Evolutionary conservation across 2,329 filamentous ascomycete genomes (phyloP).

Genomic region (Aureobasidium lini): DNA sequence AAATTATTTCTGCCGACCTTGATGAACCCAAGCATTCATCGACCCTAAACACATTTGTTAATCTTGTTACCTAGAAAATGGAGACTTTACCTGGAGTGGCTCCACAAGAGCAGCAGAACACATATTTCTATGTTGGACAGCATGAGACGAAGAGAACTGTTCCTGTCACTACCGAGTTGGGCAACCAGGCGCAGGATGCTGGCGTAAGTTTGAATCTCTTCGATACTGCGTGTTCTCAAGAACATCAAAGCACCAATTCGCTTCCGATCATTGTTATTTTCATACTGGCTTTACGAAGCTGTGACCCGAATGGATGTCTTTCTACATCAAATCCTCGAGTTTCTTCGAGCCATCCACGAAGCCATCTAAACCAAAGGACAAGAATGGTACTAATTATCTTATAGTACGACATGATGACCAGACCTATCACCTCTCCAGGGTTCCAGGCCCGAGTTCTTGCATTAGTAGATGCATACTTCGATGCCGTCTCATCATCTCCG

Average conservation of each 20-base stretch:
- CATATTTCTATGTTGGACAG: slow-evolving; percentile 63
- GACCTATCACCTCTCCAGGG: slow-evolving; percentile 65
- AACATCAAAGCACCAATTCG: too few species aligned
- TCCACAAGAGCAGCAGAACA: slow-evolving; percentile 28
- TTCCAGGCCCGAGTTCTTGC: slow-evolving; percentile 63
- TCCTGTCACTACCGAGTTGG: slow-evolving; percentile 56
- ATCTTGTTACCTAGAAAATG: neutral
- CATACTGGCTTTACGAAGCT: too few species aligned
- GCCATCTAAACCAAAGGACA: too few species aligned
- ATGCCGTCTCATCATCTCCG: slow-evolving; percentile 29
- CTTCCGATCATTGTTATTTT: too few species aligned
- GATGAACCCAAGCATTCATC: neutral
- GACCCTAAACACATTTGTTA: neutral
- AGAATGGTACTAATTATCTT: neutral
- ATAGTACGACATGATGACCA: slow-evolving; percentile 72
- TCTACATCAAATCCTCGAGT: too few species aligned
- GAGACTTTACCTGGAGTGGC: slow-evolving; percentile 12
- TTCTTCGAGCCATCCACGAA: too few species aligned
- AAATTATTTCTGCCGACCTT: slow-evolving; percentile 11
- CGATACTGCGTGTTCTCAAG: too few species aligned
- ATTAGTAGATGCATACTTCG: slow-evolving; percentile 51
- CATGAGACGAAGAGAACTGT: slow-evolving; percentile 59
- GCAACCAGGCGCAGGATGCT: slow-evolving; percentile 52
- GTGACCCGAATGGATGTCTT: too few species aligned
- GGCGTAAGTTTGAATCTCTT: slow-evolving; percentile 54